phyloP scores from a whole-genome alignment of 1,139 yeast genomes.

The Blastobotrys aristatus region DNA sequence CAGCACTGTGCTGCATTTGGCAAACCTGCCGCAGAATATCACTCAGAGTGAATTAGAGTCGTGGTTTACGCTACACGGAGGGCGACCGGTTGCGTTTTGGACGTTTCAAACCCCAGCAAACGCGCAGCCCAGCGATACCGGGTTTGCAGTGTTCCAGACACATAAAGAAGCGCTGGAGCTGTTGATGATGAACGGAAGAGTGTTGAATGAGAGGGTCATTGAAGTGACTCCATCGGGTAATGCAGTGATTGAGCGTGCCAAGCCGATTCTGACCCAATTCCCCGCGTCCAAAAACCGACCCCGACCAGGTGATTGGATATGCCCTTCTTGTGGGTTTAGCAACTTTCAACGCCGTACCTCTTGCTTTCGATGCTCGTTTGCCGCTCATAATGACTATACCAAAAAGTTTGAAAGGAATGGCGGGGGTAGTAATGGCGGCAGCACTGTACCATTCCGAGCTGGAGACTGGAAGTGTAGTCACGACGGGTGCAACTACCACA shows the following conservation, averaged over 20 bases:
- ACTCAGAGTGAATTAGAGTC: constrained; percentile 87
- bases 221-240: constrained; percentile 87
- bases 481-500: constrained; percentile 80
- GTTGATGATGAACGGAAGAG: constrained; percentile 72
- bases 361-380: constrained; percentile 88
- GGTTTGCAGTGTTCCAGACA: constrained; percentile 78
- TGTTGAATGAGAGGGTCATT: constrained; percentile 64
- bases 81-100: constrained; percentile 88
- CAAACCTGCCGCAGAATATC: constrained; percentile 76
- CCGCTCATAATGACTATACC: constrained; percentile 36
- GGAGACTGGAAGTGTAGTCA: constrained; percentile 93
- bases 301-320: constrained; percentile 96
- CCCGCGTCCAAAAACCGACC: constrained; percentile 89
- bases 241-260: constrained; percentile 71
- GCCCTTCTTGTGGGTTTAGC: constrained; percentile 93
- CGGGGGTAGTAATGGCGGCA: background rate
- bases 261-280: constrained; percentile 73
- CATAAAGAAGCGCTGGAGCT: constrained; percentile 86
- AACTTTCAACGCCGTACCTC: constrained; percentile 93
- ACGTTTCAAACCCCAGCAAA: constrained; percentile 58
- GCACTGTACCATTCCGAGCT: constrained; percentile 82
- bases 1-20: constrained; percentile 71
- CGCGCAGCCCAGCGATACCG: constrained; percentile 41
- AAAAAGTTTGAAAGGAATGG: background rate
- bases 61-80: constrained; percentile 87